Conservation (phyloP, 257 asterid genomes). For the Rhazya stricta region DNA sequence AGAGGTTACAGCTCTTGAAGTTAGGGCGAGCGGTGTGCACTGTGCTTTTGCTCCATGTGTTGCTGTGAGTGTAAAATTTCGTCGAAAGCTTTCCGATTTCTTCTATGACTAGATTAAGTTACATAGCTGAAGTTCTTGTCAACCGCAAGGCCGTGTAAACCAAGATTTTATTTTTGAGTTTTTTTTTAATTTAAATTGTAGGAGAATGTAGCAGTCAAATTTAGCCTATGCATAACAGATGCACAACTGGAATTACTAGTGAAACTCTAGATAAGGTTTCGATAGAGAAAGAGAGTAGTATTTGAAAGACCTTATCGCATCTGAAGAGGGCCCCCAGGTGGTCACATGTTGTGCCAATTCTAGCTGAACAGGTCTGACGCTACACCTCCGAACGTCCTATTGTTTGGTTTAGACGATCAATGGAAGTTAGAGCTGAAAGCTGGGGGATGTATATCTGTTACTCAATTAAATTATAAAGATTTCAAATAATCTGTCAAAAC, state of each 20-base stretch:
- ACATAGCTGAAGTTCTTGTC: not conserved
- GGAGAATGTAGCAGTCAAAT: not conserved
- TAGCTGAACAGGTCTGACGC: not conserved
- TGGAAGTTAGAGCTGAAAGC: not conserved
- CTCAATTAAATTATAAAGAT: not conserved
- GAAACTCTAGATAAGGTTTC: not conserved
- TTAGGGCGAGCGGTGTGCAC: conserved; percentile 83
- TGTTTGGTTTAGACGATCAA: not conserved
- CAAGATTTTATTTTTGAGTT: not conserved
- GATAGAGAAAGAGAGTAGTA: not conserved
- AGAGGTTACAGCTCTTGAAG: conserved; percentile 91
- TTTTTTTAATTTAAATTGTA: not conserved
- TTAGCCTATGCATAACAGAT: not conserved
- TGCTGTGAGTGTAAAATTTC: conserved; percentile 61
- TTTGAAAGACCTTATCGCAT: not conserved
- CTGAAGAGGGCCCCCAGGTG: not conserved
- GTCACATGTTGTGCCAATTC: not conserved
- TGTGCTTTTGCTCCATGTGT: conserved; percentile 97
- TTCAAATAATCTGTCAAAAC: not conserved
- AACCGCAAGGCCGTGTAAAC: not conserved
- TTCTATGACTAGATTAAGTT: not conserved
- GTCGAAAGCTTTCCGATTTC: not conserved
- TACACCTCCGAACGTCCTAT: not conserved
- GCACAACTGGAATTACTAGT: not conserved
- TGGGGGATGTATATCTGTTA: not conserved